These are phyloP conservation scores for Powellomyces hirtus DNA, from an alignment of 192 early-diverging fungal species.

Conservation along the genomic window DNA sequence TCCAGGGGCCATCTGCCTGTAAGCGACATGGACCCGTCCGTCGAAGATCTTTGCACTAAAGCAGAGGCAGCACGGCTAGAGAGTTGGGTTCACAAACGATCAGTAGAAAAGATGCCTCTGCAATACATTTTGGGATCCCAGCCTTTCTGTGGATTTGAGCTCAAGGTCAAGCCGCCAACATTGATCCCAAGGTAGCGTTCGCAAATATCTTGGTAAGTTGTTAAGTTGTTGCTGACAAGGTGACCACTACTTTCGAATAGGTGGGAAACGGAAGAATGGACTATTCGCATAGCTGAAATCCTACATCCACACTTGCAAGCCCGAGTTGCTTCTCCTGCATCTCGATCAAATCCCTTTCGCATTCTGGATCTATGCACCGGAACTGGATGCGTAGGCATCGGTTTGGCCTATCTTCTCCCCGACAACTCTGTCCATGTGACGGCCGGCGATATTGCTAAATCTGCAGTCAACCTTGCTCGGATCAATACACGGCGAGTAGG, in stretches of 20 bases:
- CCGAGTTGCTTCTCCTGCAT: not conserved
- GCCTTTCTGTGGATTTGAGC: constrained; percentile 77
- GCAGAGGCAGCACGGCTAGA: constrained; percentile 5
- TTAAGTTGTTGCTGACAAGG: not conserved
- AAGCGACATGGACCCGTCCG: not conserved
- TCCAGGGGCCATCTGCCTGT: too few relatives aligned
- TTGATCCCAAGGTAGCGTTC: constrained; percentile 87
- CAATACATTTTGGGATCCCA: constrained; percentile 92
- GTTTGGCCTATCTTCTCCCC: not conserved
- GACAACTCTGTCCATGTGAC: constrained; percentile 3
- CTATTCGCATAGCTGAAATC: constrained; percentile 51
- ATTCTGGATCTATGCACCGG: constrained; percentile 90
- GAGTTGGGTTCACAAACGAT: constrained; percentile 25
- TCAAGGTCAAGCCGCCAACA: constrained; percentile 67
- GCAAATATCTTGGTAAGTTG: not conserved
- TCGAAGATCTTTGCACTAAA: not conserved
- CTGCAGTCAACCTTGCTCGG: constrained; percentile 62
- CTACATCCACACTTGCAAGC: constrained; percentile 33
- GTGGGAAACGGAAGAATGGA: constrained; percentile 97
- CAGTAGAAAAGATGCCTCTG: constrained; percentile 66
- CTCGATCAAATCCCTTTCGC: constrained; percentile 32
- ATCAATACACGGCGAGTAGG: constrained; percentile 32
- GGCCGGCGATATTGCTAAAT: constrained; percentile 45
- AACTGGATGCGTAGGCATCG: constrained; percentile 57
- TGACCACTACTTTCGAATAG: constrained; percentile 4